Conservation (phyloP, 306 rosid genomes). For the Oxytropis ochrocephala region DNA sequence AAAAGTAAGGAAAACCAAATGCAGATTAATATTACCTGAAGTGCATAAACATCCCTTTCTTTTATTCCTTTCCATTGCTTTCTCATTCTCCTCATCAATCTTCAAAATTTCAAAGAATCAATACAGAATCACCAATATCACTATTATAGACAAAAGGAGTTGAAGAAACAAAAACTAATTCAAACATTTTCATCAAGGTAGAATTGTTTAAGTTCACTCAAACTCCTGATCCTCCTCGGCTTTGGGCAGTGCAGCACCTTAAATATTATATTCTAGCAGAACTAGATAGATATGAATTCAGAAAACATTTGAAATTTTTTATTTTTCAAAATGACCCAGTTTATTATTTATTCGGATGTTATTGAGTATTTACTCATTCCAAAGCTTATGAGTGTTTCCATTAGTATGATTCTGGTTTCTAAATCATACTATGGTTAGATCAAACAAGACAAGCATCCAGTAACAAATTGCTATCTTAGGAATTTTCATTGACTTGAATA, state of each 20-base stretch:
- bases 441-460: neutral
- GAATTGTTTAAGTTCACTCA: neutral
- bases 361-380: neutral
- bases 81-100: too few relatives aligned
- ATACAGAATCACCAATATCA: too few relatives aligned
- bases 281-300: neutral
- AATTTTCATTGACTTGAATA: too few relatives aligned
- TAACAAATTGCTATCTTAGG: neutral
- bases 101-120: too few relatives aligned
- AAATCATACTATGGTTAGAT: neutral
- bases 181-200: neutral
- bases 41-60: too few relatives aligned
- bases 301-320: neutral
- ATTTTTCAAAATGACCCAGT: neutral
- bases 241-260: neutral
- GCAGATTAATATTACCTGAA: too few relatives aligned
- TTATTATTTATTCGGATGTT: neutral
- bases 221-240: neutral
- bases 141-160: too few relatives aligned
- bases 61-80: too few relatives aligned
- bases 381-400: neutral
- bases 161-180: too few relatives aligned
- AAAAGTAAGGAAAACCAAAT: too few relatives aligned
- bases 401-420: neutral
- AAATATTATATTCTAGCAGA: neutral